Conservation (phyloP, 2,329 filamentous ascomycete genomes). For the Karstenula rhodostoma region DNA sequence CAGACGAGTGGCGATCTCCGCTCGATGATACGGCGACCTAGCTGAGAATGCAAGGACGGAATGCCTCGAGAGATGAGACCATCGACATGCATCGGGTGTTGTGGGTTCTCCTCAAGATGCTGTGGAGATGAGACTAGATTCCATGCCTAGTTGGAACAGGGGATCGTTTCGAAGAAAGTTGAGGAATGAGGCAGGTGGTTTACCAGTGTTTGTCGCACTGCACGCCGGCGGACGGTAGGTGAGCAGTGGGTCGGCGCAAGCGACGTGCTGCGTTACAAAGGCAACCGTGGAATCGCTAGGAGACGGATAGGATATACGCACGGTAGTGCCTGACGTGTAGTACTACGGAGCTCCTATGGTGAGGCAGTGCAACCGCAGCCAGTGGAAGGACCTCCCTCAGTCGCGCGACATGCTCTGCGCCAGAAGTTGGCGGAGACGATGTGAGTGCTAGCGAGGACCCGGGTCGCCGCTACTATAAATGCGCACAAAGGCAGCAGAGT, state of each 20-base stretch:
- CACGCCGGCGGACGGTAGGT: not conserved
- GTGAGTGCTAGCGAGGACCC: not conserved
- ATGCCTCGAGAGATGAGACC: not conserved
- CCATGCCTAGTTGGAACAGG: not conserved
- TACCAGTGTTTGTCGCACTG: not conserved
- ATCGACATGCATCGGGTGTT: not conserved
- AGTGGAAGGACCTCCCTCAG: not conserved
- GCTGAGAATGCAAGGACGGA: not conserved
- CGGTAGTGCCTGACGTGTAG: not conserved
- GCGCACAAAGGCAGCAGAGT: not conserved
- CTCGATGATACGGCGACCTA: not conserved
- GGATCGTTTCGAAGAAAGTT: not conserved
- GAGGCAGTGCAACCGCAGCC: not conserved
- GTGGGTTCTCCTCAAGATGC: not conserved
- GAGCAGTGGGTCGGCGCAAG: not conserved
- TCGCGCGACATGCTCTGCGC: constrained; percentile 1
- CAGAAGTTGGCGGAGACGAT: not conserved
- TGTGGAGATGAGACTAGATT: not conserved
- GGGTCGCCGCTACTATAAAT: not conserved
- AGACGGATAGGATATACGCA: not conserved
- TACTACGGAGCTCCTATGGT: not conserved
- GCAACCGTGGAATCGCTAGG: not conserved
- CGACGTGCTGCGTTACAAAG: not conserved
- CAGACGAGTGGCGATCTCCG: not conserved
- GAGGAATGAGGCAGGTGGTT: constrained; percentile 1